These are phyloP conservation scores for Teunomyces pallodes DNA, from an alignment of 805 yeast genomes.

Conservation along the genomic window DNA sequence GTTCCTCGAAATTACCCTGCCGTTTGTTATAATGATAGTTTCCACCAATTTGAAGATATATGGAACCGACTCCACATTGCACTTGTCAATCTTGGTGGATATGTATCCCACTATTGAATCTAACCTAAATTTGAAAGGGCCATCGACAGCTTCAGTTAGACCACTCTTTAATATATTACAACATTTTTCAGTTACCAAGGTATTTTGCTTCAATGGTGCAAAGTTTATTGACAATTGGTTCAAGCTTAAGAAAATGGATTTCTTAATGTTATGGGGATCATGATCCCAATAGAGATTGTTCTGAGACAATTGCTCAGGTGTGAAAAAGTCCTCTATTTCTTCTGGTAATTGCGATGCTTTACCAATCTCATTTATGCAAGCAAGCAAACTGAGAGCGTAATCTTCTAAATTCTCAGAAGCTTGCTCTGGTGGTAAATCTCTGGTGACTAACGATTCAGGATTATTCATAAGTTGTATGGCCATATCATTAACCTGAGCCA, in stretches of 20 bases:
- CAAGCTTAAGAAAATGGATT: conserved; percentile 40
- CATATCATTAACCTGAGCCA: conserved; percentile 16
- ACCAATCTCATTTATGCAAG: conserved; percentile 68
- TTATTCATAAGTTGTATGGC: conserved; percentile 10
- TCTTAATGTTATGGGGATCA: conserved; percentile 48
- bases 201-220: conserved; percentile 36
- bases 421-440: conserved; percentile 5
- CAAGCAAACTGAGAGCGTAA: conserved; percentile 54
- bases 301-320: conserved; percentile 28
- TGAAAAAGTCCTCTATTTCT: conserved; percentile 39
- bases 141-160: conserved; percentile 56
- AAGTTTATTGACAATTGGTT: conserved; percentile 41
- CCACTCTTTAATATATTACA: conserved; percentile 65
- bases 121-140: conserved; percentile 60
- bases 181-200: conserved; percentile 59
- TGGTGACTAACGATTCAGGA: not conserved
- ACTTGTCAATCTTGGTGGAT: conserved; percentile 26
- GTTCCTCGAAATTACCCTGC: conserved; percentile 25
- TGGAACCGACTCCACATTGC: conserved; percentile 38
- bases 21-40: conserved; percentile 40
- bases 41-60: conserved; percentile 45
- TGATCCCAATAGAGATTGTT: conserved; percentile 42
- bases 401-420: conserved; percentile 31
- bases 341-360: conserved; percentile 66
- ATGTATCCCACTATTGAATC: conserved; percentile 28